Base-by-base conservation (phyloP, 805 yeast species). In the Candida maesae region DNA sequence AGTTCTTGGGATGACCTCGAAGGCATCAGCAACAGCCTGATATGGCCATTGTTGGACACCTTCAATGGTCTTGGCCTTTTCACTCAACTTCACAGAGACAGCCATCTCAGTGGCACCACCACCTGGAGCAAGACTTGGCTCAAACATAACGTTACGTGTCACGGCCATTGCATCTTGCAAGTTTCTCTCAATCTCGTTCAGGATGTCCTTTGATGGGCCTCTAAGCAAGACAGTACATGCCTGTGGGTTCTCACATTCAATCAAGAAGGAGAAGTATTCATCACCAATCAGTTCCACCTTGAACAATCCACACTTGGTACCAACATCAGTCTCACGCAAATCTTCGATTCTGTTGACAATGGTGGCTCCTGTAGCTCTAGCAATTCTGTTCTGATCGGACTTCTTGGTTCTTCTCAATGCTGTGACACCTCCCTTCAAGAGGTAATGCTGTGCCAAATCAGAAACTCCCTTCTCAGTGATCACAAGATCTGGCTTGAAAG, bases 71-170 rank as follows among this genome's bases (percentile, higher is more conserved):
- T 89, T 91, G 36, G 98, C 96, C 67, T 79, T 83, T 61, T 90
- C 96, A 14, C 95, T 76, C 45, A 93, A 73, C 51, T 74, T 79
- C 23, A 93, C 97, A 45, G 91, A 75, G 29, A 93, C 89, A 3
- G 98, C 98, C 98, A 93, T 93, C 69, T 93, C 99, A 21, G 97
- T 91, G 39, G 99, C 99, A 56, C 99, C 99, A 46, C 99, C 99
- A 56, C 99, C 99, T 36, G 99, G 99, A 2, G 96, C 76, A 59
- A 93, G 75, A 31, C 90, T 79, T 38, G 99, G 99, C 63, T 91
- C 95, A 53, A 91, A 81, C 73, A 88, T 76, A 26, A 93, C 96
- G 60, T 93, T 93, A 64, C 96, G 79, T 15, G 98, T 81, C 34
- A 93, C 99, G 3, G 96, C 91, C 95, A 93, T 85, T 33, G 99